Conservation (phyloP, 306 rosid genomes). For the Elaeagnus macrophylla region DNA sequence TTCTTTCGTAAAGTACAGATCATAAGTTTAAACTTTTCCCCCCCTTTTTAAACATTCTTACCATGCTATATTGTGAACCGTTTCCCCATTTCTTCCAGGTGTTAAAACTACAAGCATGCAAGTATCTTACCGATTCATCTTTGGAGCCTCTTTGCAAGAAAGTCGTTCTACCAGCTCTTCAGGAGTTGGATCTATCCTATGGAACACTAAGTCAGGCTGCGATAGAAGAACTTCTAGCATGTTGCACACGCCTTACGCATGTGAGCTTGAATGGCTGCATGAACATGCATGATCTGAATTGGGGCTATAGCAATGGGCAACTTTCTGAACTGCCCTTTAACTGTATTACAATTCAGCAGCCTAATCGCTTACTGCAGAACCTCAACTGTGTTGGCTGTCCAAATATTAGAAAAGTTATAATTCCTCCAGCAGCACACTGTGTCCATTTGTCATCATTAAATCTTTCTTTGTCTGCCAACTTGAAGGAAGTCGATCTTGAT, state of each 20-base stretch:
- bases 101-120: conserved; percentile 91
- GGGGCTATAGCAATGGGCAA: conserved; percentile 48
- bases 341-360: conserved; percentile 35
- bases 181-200: conserved; percentile 90
- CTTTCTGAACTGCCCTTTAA: conserved; percentile 28
- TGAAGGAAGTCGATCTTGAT: conserved; percentile 85
- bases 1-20: too few species aligned
- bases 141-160: conserved; percentile 92
- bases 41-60: neutral
- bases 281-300: conserved; percentile 91
- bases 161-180: conserved; percentile 85
- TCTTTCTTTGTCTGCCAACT: conserved; percentile 70
- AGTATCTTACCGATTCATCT: conserved; percentile 70
- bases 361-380: conserved; percentile 69
- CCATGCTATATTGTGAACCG: neutral
- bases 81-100: conserved; percentile 46
- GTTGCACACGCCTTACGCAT: conserved; percentile 80
- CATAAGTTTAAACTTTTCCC: neutral
- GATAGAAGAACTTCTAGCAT: conserved; percentile 92
- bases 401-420: conserved; percentile 79
- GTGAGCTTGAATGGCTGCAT: conserved; percentile 97
- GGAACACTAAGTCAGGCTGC: conserved; percentile 89
- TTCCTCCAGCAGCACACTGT: conserved; percentile 78
- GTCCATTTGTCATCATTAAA: conserved; percentile 52
- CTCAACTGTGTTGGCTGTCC: conserved; percentile 91